Evolutionary conservation across 176 grass and related monocot genomes (phyloP).

Genomic region (barley (Hordeum vulgare)): MorexV3_pseudomolecules_assembly NC_058523.1:44872211-44872710

Average conservation of each 20-base stretch:
- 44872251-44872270: slow-evolving; percentile 27
- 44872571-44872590: no score
- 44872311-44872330: background rate
- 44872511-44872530: background rate
- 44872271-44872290: slow-evolving; percentile 51
- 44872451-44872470: background rate
- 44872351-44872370: background rate
- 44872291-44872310: background rate
- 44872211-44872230: background rate
- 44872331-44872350: background rate
- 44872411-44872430: background rate
- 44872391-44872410: background rate
- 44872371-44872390: background rate
- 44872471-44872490: background rate
- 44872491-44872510: background rate
- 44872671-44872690: no score
- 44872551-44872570: background rate
- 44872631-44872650: no score
- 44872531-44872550: no score
- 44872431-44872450: background rate
- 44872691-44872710: no score
- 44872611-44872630: background rate
- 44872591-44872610: no score
- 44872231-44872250: slow-evolving; percentile 8
- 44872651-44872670: background rate